Base-by-base conservation (phyloP, 345 rosid species). In the Populus tremula region DNA sequence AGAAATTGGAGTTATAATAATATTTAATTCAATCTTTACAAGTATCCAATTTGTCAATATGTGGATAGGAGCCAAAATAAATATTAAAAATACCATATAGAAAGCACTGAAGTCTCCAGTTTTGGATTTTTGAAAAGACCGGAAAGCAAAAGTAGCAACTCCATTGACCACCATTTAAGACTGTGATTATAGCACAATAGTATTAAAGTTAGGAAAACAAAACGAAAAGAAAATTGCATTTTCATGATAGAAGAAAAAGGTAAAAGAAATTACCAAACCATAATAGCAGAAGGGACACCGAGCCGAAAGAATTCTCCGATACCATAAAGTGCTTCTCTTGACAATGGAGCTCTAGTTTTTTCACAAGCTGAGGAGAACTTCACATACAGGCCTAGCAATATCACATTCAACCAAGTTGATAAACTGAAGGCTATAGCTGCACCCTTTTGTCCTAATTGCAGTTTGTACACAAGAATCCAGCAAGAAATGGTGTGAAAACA, bases 141-240 rank as follows among this genome's bases (percentile, higher is more conserved):
- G 3, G 89, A 90, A 17, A 85, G 82, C 78, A 91, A 70, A 35
- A 68, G 36, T 50, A 90, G 82, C 59, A 91, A 67, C 86, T 91
- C 93, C 74, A 86, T 81, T 7, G 91, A 83, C 87, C 93, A 91
- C 96, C 96, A 90, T 78, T 90, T 89, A 9, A 90, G 84, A 84
- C 93, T 91, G 54, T 59, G 45, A 33, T 29, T 9, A 14, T 31
- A 41, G 7, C 18, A 16, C 7, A n/a, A 63, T 8, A 7, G 64
- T 16, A 72, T 35, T 68, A 65, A 1, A 36, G 33, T n/a, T 25
- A 21, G 31, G 20, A 54, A 0, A 9, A 18, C 63, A 77, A 14
- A 10, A 53, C n/a, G 49, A 7, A 35, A 50, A 0, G 73, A 5
- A 71, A 25, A 29, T 36, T 8, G 21, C 23, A 18, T 3, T 59